Evolutionary conservation across 2,329 filamentous ascomycete genomes (phyloP), one percentile per base, ranked within the genome.

Genomic region (Calonectria leucothoes): DNA sequence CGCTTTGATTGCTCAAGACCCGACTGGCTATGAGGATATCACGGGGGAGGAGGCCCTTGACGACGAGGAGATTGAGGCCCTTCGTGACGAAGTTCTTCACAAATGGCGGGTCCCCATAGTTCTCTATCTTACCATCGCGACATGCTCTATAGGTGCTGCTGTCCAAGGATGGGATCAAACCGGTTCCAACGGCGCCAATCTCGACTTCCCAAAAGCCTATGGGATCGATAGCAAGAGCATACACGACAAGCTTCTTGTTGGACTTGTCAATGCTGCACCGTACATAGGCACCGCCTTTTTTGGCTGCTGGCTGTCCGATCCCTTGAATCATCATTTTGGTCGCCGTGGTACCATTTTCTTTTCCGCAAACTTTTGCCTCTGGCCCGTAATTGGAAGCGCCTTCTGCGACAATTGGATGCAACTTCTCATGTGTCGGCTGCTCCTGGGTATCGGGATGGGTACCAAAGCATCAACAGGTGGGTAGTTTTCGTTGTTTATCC

Each of bases 371-470:
- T 92, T 96, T 81, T 94, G 93, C 80, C 85, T 94, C 35, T 88
- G 93, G 81, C 88, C 93, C 2, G 91, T 93, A 2, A 91, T 95
- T 74, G 93, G 92, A n/a, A 91, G 90, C 67, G 93, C 90, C 0
- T 93, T 95, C 76, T 91, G 92, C 68, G 90, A 93, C 74, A 92
- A 89, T 0, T 96, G 94, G 94, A 88, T 87, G 81, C 90, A 94
- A 79, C 90, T 95, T 76, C 89, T 97, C 72, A 88, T 91, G 51
- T 92, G 91, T 63, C 91, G 95, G 51, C 89, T 96, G 74, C 87
- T 94, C 15, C 89, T 96, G 73, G 95, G 95, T 12, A 90, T 97
- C 57, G 94, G 93, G 1, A 95, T 96, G 86, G 94, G 94, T 33
- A 89, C 93, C 20, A 95, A 95, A 81, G 91, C 92, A 25, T 91